Base-by-base conservation (phyloP, 371 early-diverging fungal genomes). In the Nematocida ironsii region DNA sequence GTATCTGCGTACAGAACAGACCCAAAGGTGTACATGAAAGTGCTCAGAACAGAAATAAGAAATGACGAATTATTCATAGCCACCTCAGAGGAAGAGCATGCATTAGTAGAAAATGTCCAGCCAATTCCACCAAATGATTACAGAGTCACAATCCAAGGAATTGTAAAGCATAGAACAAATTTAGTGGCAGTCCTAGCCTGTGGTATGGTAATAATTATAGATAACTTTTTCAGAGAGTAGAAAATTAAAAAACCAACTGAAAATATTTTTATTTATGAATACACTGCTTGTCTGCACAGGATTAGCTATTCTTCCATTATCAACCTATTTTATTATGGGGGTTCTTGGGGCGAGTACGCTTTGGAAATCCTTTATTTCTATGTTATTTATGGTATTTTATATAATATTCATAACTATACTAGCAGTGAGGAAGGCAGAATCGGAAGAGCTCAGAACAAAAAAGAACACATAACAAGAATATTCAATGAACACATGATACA, bases 11-110 rank as follows among this genome's bases (percentile, higher is more conserved):
- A 78, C 68, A 44, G 52, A 40, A 60, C 56, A 16, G 80, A 78
- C 1, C 80, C 80, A 11, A 78, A 78, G 68, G 70, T 78, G 33
- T 78, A 78, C 71, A 78, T 78, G 80, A 78, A 78, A 44, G 70
- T 78, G 9, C 40, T 78, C 33, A 6, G 62, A 6, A 62, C 80
- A n/a, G 80, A 78, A 58, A 78, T 78, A 9, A 40, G 48, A 40
- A 70, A 61, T 33, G 69, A 78, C 48, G 71, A 70, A 11, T 54
- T 78, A 13, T 78, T 45, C 33, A 57, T 78, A 7, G 67, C 58
- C 11, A 78, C 80, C 4, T 78, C 80, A 42, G 80, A 78, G 3
- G 80, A 78, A 45, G 80, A 78, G 57, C 80, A 78, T 45, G 80
- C 70, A 6, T 60, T 78, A 5, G 58, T 62, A 3, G 70, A 78